Base-by-base conservation (phyloP, 257 asterid species). In the Solanum phureja region DNA sequence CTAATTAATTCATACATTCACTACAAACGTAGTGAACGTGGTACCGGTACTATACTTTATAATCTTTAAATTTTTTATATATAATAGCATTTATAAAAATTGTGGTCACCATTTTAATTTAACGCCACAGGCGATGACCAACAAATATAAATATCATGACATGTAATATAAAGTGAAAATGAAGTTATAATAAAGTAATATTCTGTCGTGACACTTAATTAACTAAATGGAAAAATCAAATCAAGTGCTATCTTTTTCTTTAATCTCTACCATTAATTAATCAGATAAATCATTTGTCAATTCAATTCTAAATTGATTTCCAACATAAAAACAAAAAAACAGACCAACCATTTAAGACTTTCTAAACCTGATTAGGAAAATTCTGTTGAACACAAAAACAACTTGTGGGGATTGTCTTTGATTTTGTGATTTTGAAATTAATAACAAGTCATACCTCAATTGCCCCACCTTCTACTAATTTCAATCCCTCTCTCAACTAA, bases 101-200 rank as follows among this genome's bases (percentile, higher is more conserved):
- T 52, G 46, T 34, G 27, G 4, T 72, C 27, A 8, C 7, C 8
- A 19, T 18, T 72, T 6, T 33, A 72, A 71, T 71, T 7, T 72
- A 72, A 72, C 0, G 9, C 4, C 13, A 3, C 23, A 13, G 0
- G 0, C 3, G 0, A 68, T 68, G 5, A 8, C 5, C 38, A 29
- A 68, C 0, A 5, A 68, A 68, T 29, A 29, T 29, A 72, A 16
- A 71, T 69, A 8, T 2, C 38, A 29, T 27, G 37, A 6, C 11
- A 29, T 0, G 27, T 44, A 76, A 23, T n/a, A 24, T 42, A 49
- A 82, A 82, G 90, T 76, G 86, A 85, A 73, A 88, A 35, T 10
- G 86, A 9, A 49, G 44, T 82, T 56, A 1, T 8, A 60, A 73
- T 85, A 85, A 88, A 88, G 90, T 85, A 24, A 88, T 75, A 85